A percentile compares a stretch with the other conserved stretches of the same genome.
These are phyloP conservation scores for Saccharomyces kudriavzevii DNA, from an alignment of 805 yeast genomes.

Conservation along the genomic window DNA sequence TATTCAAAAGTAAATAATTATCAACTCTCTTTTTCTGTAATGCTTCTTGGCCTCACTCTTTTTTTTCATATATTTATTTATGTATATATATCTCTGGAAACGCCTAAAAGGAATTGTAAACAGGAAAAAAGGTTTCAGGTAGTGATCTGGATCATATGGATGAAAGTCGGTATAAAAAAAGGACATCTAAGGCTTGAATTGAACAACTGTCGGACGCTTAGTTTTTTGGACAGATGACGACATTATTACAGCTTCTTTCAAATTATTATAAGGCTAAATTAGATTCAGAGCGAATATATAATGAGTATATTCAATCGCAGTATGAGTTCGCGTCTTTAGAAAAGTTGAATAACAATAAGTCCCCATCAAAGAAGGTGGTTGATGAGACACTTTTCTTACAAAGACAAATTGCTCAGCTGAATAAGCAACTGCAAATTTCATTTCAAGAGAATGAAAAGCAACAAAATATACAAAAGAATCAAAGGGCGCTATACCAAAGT, in stretches of 20 bases:
- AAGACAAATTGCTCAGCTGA: conserved; percentile 29
- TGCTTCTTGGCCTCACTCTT: neutral
- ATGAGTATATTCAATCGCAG: conserved; percentile 5
- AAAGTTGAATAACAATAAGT: neutral
- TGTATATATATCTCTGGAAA: neutral
- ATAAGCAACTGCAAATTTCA: conserved; percentile 26
- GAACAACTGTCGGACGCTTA: neutral
- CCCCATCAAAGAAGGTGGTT: conserved; percentile 7
- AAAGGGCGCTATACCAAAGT: conserved; percentile 30
- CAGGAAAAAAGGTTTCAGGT: neutral
- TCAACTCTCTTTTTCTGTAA: neutral
- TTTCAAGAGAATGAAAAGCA: conserved; percentile 27
- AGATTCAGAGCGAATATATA: conserved; percentile 22
- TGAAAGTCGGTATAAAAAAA: neutral
- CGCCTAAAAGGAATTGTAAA: neutral
- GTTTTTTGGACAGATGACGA: conserved; percentile 11
- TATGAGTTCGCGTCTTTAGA: neutral
- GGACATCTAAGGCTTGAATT: neutral
- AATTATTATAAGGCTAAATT: conserved; percentile 26
- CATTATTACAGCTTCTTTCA: conserved; percentile 18
- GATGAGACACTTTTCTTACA: conserved; percentile 31
- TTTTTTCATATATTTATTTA: too few relatives aligned
- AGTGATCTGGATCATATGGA: neutral
- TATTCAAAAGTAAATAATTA: neutral
- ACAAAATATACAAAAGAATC: conserved; percentile 28